phyloP scores from a whole-genome alignment of 2,329 filamentous ascomycete species.

The Pseudopyricularia javanii region DNA sequence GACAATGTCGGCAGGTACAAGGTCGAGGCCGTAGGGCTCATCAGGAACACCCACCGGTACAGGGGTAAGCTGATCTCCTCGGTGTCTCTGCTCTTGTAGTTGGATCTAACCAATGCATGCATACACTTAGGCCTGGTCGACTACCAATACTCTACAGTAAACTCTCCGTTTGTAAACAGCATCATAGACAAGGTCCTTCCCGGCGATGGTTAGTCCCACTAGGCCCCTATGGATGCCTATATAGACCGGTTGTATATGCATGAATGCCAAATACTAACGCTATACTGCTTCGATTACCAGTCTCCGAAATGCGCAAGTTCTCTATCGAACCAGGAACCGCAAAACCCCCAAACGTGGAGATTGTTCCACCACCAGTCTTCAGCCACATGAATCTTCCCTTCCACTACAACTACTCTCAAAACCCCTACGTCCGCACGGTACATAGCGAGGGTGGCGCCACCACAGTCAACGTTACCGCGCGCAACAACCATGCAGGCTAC shows the following conservation, averaged over 20 bases:
- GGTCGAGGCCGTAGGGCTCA: conserved; percentile 57
- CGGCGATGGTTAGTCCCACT: conserved; percentile 46
- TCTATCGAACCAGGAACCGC: conserved; percentile 52
- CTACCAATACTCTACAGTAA: conserved; percentile 66
- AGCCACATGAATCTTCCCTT: conserved; percentile 64
- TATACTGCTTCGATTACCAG: no score
- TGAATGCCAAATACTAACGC: no score
- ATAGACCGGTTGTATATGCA: neutral
- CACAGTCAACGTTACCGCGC: conserved; percentile 45
- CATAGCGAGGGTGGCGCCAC: conserved; percentile 28
- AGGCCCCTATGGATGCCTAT: no score
- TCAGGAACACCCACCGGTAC: conserved; percentile 78
- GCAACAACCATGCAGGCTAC: conserved; percentile 43
- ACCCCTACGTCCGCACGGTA: conserved; percentile 59
- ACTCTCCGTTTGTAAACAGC: conserved; percentile 56
- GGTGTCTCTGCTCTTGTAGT: neutral
- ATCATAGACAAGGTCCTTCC: conserved; percentile 61
- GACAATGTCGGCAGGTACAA: conserved; percentile 59
- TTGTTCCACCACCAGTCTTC: conserved; percentile 71
- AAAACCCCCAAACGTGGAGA: conserved; percentile 46
- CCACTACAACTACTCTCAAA: conserved; percentile 75
- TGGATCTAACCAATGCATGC: neutral
- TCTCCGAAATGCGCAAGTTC: conserved; percentile 46
- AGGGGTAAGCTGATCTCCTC: conserved; percentile 35
- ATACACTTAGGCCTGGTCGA: conserved; percentile 53